Evolutionary conservation across 352 stramenopile species (phyloP), one percentile per base, ranked within the genome.

Genomic region (Proteromonas lacertae): DNA sequence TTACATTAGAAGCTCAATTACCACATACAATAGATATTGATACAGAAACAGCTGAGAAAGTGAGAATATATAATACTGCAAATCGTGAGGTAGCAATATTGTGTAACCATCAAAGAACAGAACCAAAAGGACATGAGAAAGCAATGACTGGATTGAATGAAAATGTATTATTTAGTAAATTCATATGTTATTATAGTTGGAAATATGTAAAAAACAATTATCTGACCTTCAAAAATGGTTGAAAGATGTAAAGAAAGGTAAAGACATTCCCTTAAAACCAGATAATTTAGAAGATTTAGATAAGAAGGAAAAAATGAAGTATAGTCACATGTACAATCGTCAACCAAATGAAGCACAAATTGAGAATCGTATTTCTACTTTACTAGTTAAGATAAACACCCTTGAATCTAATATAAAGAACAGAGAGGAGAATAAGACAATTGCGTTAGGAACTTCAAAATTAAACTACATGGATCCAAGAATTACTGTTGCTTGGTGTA

Each of bases 401-500:
- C 44, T 78, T 25, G 57, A 69, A 30, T 51, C 93, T 42, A 67
- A 83, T 45, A 55, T 94, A 25, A 77, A 92, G 44, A 81, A 96
- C 58, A 93, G 94, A 41, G 71, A 88, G 41, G 82, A 97, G 50
- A 98, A 97, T 59, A 98, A 97, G 51, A 78, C 93, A 45, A 75
- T 77, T 7, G 77, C 82, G 20, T 64, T 99, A 8, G 78, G 81
- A 48, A 99, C 88, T 43, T 94, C 77, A 44, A 98, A 98, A 62
- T 83, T 94, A 53, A 99, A 99, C 51, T 99, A 99, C 55, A 97
- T 97, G 82, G 88, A 99, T 56, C 88, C 88, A 16, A 70, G 88
- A 39, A 95, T 98, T 50, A 88, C 76, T 14, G 84, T 98, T 32
- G 87, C 87, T 26, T 98, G 81, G 78, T 95, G 80, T 62, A 98